Evolutionary conservation across 2,329 filamentous ascomycete genomes (phyloP).

Genomic region (Arthrobotrys musiformis): DNA sequence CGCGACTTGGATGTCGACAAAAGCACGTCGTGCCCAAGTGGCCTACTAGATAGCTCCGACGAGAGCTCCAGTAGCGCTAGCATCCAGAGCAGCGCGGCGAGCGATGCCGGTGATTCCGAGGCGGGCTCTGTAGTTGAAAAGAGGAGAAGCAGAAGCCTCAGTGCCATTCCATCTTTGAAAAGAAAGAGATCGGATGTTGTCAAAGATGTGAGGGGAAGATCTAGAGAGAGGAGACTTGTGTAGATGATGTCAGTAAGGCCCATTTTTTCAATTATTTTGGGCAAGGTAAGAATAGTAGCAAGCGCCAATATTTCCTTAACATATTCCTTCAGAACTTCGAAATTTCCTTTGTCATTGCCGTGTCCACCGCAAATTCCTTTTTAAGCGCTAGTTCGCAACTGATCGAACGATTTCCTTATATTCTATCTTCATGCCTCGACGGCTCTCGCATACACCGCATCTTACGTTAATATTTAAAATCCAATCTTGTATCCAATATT

Average conservation of each 20-base stretch:
- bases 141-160: background rate
- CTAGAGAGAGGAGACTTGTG: conserved; percentile 33
- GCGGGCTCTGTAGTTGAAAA: background rate
- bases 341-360: background rate
- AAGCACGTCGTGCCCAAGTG: conserved; percentile 21
- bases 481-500: background rate
- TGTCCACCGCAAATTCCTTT: background rate
- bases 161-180: background rate
- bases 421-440: background rate
- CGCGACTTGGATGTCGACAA: conserved; percentile 36
- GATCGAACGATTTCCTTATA: background rate
- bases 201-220: conserved; percentile 25
- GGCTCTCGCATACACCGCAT: background rate
- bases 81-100: conserved; percentile 12
- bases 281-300: no score
- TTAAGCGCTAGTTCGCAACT: background rate
- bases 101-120: conserved; percentile 35
- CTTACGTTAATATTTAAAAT: background rate
- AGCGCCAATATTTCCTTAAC: no score
- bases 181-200: conserved; percentile 25
- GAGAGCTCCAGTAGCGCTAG: background rate
- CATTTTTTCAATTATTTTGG: no score
- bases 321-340: background rate
- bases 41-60: conserved; percentile 24
- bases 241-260: no score